Evolutionary conservation across 352 stramenopile genomes (phyloP), one percentile per base, ranked within the genome.

Genomic region (Phytophthora ohioensis): DNA sequence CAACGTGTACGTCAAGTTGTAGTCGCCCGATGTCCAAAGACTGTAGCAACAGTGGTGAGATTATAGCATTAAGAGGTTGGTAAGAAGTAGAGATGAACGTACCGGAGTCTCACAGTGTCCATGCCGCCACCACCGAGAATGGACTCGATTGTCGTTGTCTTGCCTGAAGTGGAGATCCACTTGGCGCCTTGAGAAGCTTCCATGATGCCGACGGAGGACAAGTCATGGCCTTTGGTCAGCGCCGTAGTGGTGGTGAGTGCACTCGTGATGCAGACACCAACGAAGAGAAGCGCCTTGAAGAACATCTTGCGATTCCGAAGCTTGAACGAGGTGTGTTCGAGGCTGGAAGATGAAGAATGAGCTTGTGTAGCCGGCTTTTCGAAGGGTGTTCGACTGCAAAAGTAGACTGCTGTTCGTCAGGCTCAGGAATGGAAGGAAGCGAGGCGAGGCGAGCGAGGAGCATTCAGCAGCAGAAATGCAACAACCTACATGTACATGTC

Each of bases 201-300:
- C 75, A 82, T 82, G 42, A 82, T 46, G 0, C 43, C 63, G 12
- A 57, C 64, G 3, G 71, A 82, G 12, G 75, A 82, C 55, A 82
- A 64, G 31, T 82, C 75, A 15, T 82, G 71, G 31, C 75, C 75
- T 34, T 79, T 79, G 17, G 48, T 70, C 47, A 82, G 36, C 3
- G 64, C 69, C 7, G 56, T 52, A 21, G 46, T 39, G n/a, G 48
- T 43, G 17, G 12, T 53, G 39, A 70, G 53, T 0, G 38, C 48
- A 31, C 64, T 67, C 3, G 64, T 39, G 47, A 57, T 10, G 31
- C 47, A 60, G 5, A 32, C 51, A 7, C 47, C 31, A 13, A 38
- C 48, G 27, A 71, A 38, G 12, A 78, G 56, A 8, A 78, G 32
- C 3, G 43, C 36, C 15, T 63, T 60, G 55, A 71, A 11, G 7